These are phyloP conservation scores for Agrocybe pediades DNA, from an alignment of 768 basidiomycete genomes.

Conservation along the genomic window DNA sequence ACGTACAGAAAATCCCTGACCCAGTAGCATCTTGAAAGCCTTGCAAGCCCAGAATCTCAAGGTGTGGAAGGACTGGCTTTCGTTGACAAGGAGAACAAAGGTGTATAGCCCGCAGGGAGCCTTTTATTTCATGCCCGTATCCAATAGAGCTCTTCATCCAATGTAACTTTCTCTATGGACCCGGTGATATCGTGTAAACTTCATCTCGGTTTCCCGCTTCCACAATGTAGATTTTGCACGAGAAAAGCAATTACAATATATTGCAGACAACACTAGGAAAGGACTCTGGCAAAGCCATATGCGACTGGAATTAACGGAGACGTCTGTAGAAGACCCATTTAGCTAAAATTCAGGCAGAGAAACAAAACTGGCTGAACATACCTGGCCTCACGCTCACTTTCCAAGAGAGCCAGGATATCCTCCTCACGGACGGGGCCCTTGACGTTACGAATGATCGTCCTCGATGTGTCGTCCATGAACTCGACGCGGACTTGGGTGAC, in stretches of 20 bases:
- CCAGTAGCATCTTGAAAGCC: conserved; percentile 4
- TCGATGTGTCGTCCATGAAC: conserved; percentile 96
- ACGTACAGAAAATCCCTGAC: conserved; percentile 13
- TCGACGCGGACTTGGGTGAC: conserved; percentile 99
- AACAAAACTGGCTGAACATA: conserved; percentile 29
- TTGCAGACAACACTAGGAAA: conserved; percentile 22
- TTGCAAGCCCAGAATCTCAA: conserved; percentile 8
- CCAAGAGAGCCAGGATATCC: conserved; percentile 95
- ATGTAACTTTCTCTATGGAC: too few relatives aligned
- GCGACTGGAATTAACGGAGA: conserved; percentile 20
- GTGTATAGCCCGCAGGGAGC: too few relatives aligned
- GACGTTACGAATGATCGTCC: conserved; percentile 98
- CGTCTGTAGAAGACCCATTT: conserved; percentile 14
- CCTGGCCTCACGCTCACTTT: conserved; percentile 99
- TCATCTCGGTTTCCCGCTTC: too few relatives aligned
- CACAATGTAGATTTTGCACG: background rate
- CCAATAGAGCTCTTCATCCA: too few relatives aligned
- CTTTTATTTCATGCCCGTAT: too few relatives aligned
- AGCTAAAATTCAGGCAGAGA: conserved; percentile 1
- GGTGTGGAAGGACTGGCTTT: too few relatives aligned
- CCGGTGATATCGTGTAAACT: too few relatives aligned
- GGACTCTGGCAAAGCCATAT: conserved; percentile 14
- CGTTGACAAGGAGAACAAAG: too few relatives aligned
- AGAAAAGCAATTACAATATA: conserved; percentile 25
- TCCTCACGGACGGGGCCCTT: conserved; percentile 96